Evolutionary conservation across 768 basidiomycete species (phyloP), one percentile per base, ranked within the genome.

Genomic region (Leccinum olivaceopallidum): DNA sequence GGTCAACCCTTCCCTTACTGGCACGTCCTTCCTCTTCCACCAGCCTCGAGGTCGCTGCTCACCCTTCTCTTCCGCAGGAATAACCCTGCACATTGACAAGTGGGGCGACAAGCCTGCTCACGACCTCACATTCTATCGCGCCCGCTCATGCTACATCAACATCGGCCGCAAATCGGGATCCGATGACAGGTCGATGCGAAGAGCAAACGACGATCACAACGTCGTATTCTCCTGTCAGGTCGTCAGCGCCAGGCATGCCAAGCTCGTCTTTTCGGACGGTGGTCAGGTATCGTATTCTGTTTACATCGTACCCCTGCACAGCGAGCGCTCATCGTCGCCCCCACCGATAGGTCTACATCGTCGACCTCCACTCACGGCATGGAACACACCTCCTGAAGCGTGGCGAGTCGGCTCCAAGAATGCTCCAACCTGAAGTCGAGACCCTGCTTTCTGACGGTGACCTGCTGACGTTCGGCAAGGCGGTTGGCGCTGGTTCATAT

Each of bases 171-270:
- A 85, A 60, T 84, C 89, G 10, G 71, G 81, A 20, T 78, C 77
- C 58, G 79, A 83, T 64, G 65, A 70, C 44, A 77, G 71, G 60
- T 71, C 75, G 62, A 72, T 77, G 73, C 69, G 73, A 53, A 68
- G 73, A 52, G 78, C 76, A 59, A 73, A 72, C 54, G 78, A 80
- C 26, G 71, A 71, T 53, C 79, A 80, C 57, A 80, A 79, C 59
- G 88, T 85, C 16, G 81, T 85, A 72, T 92, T 92, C 64, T 76
- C 84, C 53, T 92, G 90, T 68, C 86, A 89, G 32, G 90, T 92
- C 51, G 87, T 93, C 63, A 90, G 88, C 71, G 82, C 90, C 26
- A 83, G 77, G 68, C 90, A 93, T 76, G 90, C 90, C 59, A 89
- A 85, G 79, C 85, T 93, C 61, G 80, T 82, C 22, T 87, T 92